Evolutionary conservation across 306 rosid genomes (phyloP).

Genomic region (Quercus wislizeni): DNA sequence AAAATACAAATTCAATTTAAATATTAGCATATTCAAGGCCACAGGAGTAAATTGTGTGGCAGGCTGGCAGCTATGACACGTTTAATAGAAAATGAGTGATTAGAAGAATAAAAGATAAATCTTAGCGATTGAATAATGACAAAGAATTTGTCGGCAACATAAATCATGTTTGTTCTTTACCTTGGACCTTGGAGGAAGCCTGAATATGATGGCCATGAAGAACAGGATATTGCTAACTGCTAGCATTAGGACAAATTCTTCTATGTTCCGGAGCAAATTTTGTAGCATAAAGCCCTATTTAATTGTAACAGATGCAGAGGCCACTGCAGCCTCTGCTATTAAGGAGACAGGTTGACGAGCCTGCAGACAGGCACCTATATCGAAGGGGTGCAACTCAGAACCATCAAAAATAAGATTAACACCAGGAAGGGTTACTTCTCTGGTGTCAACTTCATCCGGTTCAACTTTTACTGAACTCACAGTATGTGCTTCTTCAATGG

Average conservation of each 20-base stretch:
- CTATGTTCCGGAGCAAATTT: slow-evolving; percentile 19
- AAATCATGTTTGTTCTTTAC: slow-evolving; percentile 26
- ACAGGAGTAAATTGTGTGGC: not conserved
- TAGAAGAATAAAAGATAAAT: not conserved
- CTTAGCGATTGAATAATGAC: not conserved
- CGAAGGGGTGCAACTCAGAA: slow-evolving; percentile 80
- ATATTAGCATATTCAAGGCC: not conserved
- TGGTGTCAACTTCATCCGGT: slow-evolving; percentile 70
- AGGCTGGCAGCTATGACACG: not conserved
- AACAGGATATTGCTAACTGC: slow-evolving; percentile 11
- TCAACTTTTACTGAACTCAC: slow-evolving; percentile 49
- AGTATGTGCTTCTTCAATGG: slow-evolving; percentile 48
- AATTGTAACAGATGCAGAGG: slow-evolving; percentile 56
- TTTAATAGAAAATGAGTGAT: not conserved
- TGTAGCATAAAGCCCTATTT: slow-evolving; percentile 40
- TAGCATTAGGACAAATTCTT: slow-evolving; percentile 19
- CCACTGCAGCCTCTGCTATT: slow-evolving; percentile 79
- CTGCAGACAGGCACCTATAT: slow-evolving; percentile 91
- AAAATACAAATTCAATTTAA: not conserved
- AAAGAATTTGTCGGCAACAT: not conserved
- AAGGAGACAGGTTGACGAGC: slow-evolving; percentile 86
- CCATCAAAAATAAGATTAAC: slow-evolving; percentile 92
- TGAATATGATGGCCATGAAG: slow-evolving; percentile 3
- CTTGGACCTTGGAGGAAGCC: slow-evolving; percentile 18
- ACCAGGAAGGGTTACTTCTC: slow-evolving; percentile 85